Base-by-base conservation (phyloP, 2,329 filamentous ascomycete genomes). In the Xylaria polymorpha region DNA sequence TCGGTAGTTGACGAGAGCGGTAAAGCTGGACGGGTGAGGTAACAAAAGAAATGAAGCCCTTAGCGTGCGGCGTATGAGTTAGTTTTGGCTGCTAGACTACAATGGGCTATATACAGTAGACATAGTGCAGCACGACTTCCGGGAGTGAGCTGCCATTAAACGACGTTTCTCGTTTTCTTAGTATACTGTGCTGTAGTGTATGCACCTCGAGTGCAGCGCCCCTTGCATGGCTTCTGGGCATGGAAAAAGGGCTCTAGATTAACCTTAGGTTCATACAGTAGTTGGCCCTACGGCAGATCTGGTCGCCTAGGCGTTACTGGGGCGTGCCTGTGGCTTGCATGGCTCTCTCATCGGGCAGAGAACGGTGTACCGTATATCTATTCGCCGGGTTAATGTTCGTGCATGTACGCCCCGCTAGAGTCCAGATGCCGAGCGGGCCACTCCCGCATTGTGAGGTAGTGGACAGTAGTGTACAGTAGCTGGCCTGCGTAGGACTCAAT, bases 211-310 rank as follows among this genome's bases (percentile, higher is more conserved):
- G 37, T 37, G 57, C n/a, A 39, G 43, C 37, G 37, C 43, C 64
- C 64, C 64, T 61, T 66, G 57, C 50, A 57, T 55, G 32, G 57
- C 41, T 57, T 66, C 50, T 55, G n/a, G 29, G 18, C 48, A 53
- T 25, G 41, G 43, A 20, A 43, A 58, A 58, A 58, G 4, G 25
- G 39, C 44, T 39, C 14, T 5, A 15, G 25, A 50, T 9, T n/a
- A 18, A 35, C 10, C 51, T 20, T 37, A 4, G 12, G n/a, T n/a
- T n/a, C n/a, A n/a, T 37, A 12, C 35, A 22, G 32, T 37, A 22
- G 32, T 20, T 37, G 18, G 25, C 32, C 5, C 35, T 53, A 43
- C 20, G 20, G 41, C 18, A 20, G 41, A 62, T 53, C 22, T 62
- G 15, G 22, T 55, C 60, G 41, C 41, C 14, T 46, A 22, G 56